Evolutionary conservation across 2,329 filamentous ascomycete species (phyloP).

Genomic region (Tothia fuscella): DNA sequence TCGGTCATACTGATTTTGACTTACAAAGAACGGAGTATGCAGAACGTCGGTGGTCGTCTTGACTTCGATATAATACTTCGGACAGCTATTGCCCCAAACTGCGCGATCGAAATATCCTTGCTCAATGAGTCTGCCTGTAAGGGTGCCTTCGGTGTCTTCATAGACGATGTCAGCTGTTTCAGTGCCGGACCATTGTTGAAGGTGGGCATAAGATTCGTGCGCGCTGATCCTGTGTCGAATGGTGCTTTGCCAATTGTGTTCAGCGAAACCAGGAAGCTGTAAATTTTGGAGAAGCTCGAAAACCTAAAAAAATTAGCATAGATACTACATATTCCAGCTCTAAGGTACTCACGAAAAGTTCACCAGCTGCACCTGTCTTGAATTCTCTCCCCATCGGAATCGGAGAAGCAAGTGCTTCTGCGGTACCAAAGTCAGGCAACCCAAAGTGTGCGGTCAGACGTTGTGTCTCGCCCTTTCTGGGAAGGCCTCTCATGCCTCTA

Average conservation of each 20-base stretch:
- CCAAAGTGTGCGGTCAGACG: too few species aligned
- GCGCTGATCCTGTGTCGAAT: constrained; percentile 31
- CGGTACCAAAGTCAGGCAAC: constrained; percentile 34
- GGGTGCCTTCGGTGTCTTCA: constrained; percentile 21
- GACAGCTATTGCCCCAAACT: constrained; percentile 20
- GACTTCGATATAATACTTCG: constrained; percentile 39
- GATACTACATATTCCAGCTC: not conserved
- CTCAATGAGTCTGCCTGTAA: constrained; percentile 26
- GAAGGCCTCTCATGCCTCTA: too few species aligned
- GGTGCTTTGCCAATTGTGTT: constrained; percentile 37
- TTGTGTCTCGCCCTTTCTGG: too few species aligned
- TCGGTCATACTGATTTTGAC: constrained; percentile 30
- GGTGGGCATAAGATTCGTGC: constrained; percentile 30
- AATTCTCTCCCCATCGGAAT: not conserved
- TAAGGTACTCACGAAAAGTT: constrained; percentile 16
- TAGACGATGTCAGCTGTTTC: constrained; percentile 41
- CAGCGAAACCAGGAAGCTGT: constrained; percentile 24
- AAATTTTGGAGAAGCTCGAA: constrained; percentile 29
- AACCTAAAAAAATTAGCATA: constrained; percentile 21
- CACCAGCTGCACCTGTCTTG: constrained; percentile 17
- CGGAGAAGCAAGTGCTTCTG: constrained; percentile 5
- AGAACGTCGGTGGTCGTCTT: constrained; percentile 33
- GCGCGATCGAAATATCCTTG: constrained; percentile 22
- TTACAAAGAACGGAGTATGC: constrained; percentile 36
- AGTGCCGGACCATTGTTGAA: constrained; percentile 27